phyloP scores from a whole-genome alignment of 345 rosid species.

The Citrus mangshanensis region DNA sequence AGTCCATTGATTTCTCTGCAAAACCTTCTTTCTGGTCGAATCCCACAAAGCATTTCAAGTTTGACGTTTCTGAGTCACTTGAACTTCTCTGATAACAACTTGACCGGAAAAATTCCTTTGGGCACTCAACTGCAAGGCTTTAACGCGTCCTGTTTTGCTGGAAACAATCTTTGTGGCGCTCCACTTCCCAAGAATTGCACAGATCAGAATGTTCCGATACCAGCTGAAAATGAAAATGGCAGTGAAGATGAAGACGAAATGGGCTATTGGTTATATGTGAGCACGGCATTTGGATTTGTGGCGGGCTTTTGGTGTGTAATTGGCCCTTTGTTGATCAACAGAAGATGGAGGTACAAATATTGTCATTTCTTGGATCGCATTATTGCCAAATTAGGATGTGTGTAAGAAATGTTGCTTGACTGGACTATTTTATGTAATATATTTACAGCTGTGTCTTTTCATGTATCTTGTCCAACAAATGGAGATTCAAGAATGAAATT shows the following conservation, averaged over 20 bases:
- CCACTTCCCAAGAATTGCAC: not conserved
- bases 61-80: not conserved
- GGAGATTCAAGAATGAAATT: too few species aligned
- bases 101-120: not conserved
- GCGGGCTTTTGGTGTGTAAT: not conserved
- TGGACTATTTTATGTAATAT: not conserved
- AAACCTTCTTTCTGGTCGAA: conserved; percentile 15
- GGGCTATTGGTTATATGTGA: not conserved
- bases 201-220: not conserved
- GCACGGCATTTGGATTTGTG: not conserved
- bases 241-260: not conserved
- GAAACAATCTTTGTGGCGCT: not conserved
- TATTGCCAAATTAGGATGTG: not conserved
- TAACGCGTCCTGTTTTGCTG: not conserved
- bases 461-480: not conserved
- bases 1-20: conserved; percentile 7
- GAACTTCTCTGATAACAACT: not conserved
- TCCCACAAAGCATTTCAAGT: conserved; percentile 2
- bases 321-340: not conserved
- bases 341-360: not conserved
- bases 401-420: not conserved
- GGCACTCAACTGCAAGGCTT: conserved; percentile 11
- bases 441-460: not conserved
- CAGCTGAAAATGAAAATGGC: not conserved
- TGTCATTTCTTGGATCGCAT: not conserved